Evolutionary conservation across 2,329 filamentous ascomycete genomes (phyloP), one percentile per base, ranked within the genome.

Genomic region (Alternaria gaisen): DNA sequence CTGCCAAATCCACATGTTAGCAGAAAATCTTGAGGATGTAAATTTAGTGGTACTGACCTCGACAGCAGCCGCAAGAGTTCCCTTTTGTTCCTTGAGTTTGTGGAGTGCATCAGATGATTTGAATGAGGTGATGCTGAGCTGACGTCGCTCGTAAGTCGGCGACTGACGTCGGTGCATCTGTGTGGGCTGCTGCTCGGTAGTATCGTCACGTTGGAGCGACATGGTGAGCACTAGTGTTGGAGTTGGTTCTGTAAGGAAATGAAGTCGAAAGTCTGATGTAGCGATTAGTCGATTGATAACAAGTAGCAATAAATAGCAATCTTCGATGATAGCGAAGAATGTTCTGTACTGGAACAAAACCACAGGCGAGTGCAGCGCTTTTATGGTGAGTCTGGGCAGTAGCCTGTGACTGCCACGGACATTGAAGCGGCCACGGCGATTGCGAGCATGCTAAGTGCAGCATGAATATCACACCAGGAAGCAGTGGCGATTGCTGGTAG

Each of bases 1-100:
- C 74, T 79, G 52, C 9, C 56, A 26, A 7, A 18, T 10, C 18
- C 65, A 46, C 42, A 60, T 56, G 12, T 60, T 42, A 60, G 53
- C 44, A 4, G 16, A n/a, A 24, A 18, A 18, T 38, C 16, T 24
- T 16, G 16, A 28, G 8, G 16, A 16, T 20, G 32, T 8, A 36
- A 14, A 18, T 42, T 9, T 30, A 14, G 30, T 41, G 28, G 16
- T 8, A 20, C 53, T 38, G 16, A 58, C 59, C 43, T 61, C 59
- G 26, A 61, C 24, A 34, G 50, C 38, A 20, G 50, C 38, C 6
- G 43, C 44, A 26, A 59, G 55, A 11, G 59, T 61, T n/a, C 56
- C 59, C 24, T 26, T 47, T 30, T 59, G 55, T 36, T 61, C 54
- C 44, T 61, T 61, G 22, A 58, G 38, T 40, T 48, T 58, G 5